Evolutionary conservation across 2,329 filamentous ascomycete genomes (phyloP).

Genomic region (Saccharata proteae): DNA sequence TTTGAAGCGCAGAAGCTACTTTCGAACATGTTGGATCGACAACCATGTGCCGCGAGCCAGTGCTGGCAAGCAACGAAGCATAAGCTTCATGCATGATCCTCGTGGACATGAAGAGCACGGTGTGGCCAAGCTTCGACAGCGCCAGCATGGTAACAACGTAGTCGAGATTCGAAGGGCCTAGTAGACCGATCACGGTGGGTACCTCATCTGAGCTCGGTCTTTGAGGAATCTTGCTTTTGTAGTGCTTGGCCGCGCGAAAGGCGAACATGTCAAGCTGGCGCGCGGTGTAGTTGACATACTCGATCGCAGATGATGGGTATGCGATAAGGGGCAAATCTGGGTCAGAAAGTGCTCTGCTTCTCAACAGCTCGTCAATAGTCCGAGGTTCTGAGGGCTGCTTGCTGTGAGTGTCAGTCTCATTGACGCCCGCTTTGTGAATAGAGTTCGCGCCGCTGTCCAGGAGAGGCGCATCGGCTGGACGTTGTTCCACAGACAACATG

Average conservation of each 20-base stretch:
- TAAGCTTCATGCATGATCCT: constrained; percentile 41
- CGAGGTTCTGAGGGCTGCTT: constrained; percentile 8
- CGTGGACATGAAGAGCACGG: constrained; percentile 42
- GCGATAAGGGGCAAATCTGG: constrained; percentile 28
- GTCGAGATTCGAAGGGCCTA: constrained; percentile 43
- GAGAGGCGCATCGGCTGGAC: no score
- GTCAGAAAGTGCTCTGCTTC: constrained; percentile 23
- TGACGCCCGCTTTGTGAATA: no score
- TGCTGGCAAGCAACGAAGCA: constrained; percentile 25
- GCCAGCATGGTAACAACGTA: constrained; percentile 44
- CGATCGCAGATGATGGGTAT: constrained; percentile 32
- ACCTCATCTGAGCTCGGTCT: constrained; percentile 6
- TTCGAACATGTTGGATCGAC: constrained; percentile 14
- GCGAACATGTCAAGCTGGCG: constrained; percentile 33
- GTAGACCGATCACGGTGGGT: constrained; percentile 30
- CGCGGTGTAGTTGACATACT: constrained; percentile 37
- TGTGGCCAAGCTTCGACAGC: constrained; percentile 43
- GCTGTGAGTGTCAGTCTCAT: no score
- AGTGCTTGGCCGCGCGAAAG: constrained; percentile 12
- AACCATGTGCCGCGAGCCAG: constrained; percentile 15
- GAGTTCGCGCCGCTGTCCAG: no score
- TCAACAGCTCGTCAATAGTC: constrained; percentile 29
- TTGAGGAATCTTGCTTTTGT: constrained; percentile 1
- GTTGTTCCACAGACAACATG: no score
- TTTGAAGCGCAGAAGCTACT: constrained; percentile 19